Evolutionary conservation across 2,329 filamentous ascomycete species (phyloP), one percentile per base, ranked within the genome.

Genomic region (Fonsecaea pedrosoi): DNA sequence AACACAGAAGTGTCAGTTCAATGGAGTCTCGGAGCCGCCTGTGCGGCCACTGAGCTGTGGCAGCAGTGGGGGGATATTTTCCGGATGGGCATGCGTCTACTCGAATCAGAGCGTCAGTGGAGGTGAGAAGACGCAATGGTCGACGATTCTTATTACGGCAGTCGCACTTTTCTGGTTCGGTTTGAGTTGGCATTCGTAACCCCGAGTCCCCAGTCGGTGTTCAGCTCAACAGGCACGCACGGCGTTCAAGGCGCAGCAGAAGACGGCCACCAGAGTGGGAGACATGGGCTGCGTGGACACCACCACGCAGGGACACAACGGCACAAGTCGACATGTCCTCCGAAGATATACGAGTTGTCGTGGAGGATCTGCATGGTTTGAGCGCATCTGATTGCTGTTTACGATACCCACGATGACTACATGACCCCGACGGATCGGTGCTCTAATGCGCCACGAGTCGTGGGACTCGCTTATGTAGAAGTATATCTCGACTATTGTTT

Each of bases 41-140:
- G 13, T 66, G 45, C 59, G 59, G 50, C 68, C 68, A 12, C 12
- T 66, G n/a, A 53, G 64, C 18, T 70, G 68, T 38, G 68, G 68
- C 8, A 64, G 54, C 13, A 62, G 21, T 37, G 62, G 60, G 25
- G 68, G 65, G 30, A 60, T 60, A 8, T 53, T 55, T 6, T 70
- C 68, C 2, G 66, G 66, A 38, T 70, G 68, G 68, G 66, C 68
- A 37, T 70, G 68, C 60, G 68, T 70, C 35, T 70, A 70, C 56
- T 56, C 62, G 30, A 62, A 63, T 45, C 54, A 60, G 58, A 57
- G 35, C 37, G 59, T 59, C 54, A 66, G 54, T 42, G 32, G 56
- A 48, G 53, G 10, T 15, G 38, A 1, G 38, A n/a, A n/a, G 32
- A 38, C 12, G 34, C 40, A 38, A 45, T 50, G n/a, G 53, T 54